Evolutionary conservation across 192 early-diverging fungal species (phyloP).

Genomic region (Dispira parvispora): DNA sequence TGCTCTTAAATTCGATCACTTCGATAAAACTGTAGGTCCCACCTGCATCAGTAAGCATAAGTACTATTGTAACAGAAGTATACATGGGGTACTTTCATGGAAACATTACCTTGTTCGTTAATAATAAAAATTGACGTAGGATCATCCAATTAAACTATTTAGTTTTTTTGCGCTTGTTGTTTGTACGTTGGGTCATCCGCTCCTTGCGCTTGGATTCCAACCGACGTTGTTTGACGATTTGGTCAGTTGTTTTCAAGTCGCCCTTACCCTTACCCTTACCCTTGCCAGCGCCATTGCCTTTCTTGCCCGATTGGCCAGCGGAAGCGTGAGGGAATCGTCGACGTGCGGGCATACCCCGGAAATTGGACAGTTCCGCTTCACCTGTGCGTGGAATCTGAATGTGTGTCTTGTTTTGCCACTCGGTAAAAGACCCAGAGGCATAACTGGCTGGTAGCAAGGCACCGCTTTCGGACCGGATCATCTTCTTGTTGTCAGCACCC

Average conservation of each 20-base stretch:
- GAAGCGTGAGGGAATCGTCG: constrained; percentile 52
- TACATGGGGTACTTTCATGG: too few species aligned
- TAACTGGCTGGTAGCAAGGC: constrained; percentile 75
- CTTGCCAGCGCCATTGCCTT: neutral
- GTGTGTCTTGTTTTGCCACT: constrained; percentile 85
- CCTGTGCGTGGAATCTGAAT: constrained; percentile 64
- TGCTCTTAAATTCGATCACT: too few species aligned
- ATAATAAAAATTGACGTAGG: too few species aligned
- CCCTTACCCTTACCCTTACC: constrained; percentile 25
- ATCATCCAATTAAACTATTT: neutral
- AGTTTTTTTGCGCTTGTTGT: neutral
- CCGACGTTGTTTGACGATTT: constrained; percentile 63
- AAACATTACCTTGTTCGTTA: too few species aligned
- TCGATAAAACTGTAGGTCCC: too few species aligned
- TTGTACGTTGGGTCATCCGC: neutral
- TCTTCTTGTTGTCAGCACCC: constrained; percentile 90
- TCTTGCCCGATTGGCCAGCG: constrained; percentile 12
- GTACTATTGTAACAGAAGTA: too few species aligned
- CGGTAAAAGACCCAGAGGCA: constrained; percentile 70
- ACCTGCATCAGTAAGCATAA: too few species aligned
- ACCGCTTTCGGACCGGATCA: constrained; percentile 82
- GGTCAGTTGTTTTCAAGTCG: constrained; percentile 63
- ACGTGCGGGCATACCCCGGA: constrained; percentile 18
- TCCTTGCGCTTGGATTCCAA: neutral
- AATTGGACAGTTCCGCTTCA: constrained; percentile 59